Base-by-base conservation (phyloP, 1,139 yeast genomes). In the Debaryomyces fabryi region DNA sequence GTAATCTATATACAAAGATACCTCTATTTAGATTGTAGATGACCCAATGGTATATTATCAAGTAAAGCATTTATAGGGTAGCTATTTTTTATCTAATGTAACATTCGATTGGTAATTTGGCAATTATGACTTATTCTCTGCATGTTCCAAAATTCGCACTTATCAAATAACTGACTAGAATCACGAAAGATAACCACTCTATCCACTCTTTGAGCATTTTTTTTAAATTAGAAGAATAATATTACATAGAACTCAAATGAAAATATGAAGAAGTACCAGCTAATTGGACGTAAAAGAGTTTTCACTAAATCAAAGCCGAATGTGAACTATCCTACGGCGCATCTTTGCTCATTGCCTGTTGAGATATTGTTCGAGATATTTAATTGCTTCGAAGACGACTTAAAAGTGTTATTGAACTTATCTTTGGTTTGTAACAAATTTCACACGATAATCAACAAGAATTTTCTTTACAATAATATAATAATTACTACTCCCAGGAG, bases 311-410 rank as follows among this genome's bases (percentile, higher is more conserved):
- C 39, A 24, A 49, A 42, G 25, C 27, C 50, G 4, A 37, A 13
- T 41, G 55, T 52, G 4, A 49, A 57, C 8, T 74, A 74, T 49
- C 68, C 68, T 1, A 36, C 49, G 6, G 47, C 49, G 5, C 79
- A 74, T 51, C 24, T 75, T 7, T 66, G 64, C 49, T 70, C 74
- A n/a, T 57, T 74, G 21, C 83, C 83, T 3, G 53, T 63, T 16
- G 83, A 78, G 54, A 61, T 79, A 5, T 53, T 77, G 4, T 52
- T 68, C 20, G 61, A 64, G 39, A 67, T 78, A 32, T 64, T 78
- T 25, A 52, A 58, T 6, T 52, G 59, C 39, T 53, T 74, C 16
- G 55, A 49, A 9, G 42, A 48, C 4, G 58, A 54, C 34, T 39
- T 46, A 6, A 53, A 51, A 42, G 64, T 65, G 18, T 60, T 68